Conservation (phyloP, 2,329 filamentous ascomycete species). For the Chrysoporthe cubensis region DNA sequence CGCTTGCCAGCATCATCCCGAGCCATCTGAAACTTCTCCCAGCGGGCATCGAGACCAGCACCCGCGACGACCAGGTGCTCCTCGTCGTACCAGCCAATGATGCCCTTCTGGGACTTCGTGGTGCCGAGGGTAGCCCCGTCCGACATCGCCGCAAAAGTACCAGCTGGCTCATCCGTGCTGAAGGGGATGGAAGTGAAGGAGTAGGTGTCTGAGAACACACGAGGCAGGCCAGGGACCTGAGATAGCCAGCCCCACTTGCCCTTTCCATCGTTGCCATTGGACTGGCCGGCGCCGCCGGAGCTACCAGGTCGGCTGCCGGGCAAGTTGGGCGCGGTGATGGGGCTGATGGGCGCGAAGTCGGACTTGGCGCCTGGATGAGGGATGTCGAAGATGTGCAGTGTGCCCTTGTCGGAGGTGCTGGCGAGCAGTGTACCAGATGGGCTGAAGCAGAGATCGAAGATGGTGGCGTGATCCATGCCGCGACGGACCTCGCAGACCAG, state of each 20-base stretch:
- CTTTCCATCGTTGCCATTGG: slow-evolving; percentile 52
- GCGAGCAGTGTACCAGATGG: slow-evolving; percentile 80
- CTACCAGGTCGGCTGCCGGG: slow-evolving; percentile 27
- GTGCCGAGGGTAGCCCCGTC: slow-evolving; percentile 54
- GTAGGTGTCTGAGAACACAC: slow-evolving; percentile 87
- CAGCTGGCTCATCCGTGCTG: slow-evolving; percentile 72
- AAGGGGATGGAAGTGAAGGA: slow-evolving; percentile 83
- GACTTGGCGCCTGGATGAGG: slow-evolving; percentile 55
- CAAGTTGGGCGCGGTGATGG: slow-evolving; percentile 27
- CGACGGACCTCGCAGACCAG: slow-evolving; percentile 83
- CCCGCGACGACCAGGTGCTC: slow-evolving; percentile 75
- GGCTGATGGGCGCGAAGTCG: slow-evolving; percentile 28
- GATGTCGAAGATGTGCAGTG: slow-evolving; percentile 90
- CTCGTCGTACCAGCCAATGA: slow-evolving; percentile 83
- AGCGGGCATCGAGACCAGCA: slow-evolving; percentile 77
- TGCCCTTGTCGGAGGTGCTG: slow-evolving; percentile 95
- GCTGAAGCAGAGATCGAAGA: slow-evolving; percentile 88
- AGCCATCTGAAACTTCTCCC: slow-evolving; percentile 84
- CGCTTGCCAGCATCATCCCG: slow-evolving; percentile 70
- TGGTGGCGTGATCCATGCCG: slow-evolving; percentile 83
- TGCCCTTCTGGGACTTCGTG: slow-evolving; percentile 72
- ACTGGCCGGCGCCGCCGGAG: slow-evolving; percentile 31
- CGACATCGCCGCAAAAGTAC: slow-evolving; percentile 46
- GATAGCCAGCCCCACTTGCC: slow-evolving; percentile 87
- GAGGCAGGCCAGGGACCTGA: slow-evolving; percentile 81